These are phyloP conservation scores for Arabidopsis thaliana DNA, from an alignment of 345 rosid species.

Conservation along the genomic window DNA sequence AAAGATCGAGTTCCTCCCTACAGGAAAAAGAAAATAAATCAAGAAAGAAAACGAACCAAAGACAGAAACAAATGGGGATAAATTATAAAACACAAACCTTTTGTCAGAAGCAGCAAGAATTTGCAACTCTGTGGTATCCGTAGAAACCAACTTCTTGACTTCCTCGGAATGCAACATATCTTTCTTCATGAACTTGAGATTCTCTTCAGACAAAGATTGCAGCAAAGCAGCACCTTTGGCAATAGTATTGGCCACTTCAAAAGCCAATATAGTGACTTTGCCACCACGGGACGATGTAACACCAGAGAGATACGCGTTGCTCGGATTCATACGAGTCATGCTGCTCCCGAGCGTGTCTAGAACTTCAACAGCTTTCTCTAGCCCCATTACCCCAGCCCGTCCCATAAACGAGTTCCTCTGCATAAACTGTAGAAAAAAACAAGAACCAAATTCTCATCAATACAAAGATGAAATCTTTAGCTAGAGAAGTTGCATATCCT, in stretches of 20 bases:
- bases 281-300: constrained; percentile 55
- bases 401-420: constrained; percentile 67
- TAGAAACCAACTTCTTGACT: constrained; percentile 71
- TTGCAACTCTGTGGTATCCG: constrained; percentile 64
- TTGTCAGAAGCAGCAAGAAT: constrained; percentile 87
- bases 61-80: neutral
- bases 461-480: neutral
- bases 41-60: constrained; percentile 14
- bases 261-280: constrained; percentile 67
- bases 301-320: constrained; percentile 62
- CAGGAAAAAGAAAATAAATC: constrained; percentile 10
- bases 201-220: constrained; percentile 71
- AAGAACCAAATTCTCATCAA: constrained; percentile 12
- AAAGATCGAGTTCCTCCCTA: constrained; percentile 85
- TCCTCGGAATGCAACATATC: constrained; percentile 73
- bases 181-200: constrained; percentile 61
- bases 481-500: neutral
- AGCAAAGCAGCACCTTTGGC: constrained; percentile 74
- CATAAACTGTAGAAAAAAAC: constrained; percentile 39
- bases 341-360: constrained; percentile 81
- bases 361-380: constrained; percentile 77
- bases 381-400: constrained; percentile 61
- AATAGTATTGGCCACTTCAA: constrained; percentile 95
- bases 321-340: constrained; percentile 68
- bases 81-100: constrained; percentile 53